Evolutionary conservation across 2,329 filamentous ascomycete species (phyloP).

Genomic region (Daldinia eschscholtzii): DNA sequence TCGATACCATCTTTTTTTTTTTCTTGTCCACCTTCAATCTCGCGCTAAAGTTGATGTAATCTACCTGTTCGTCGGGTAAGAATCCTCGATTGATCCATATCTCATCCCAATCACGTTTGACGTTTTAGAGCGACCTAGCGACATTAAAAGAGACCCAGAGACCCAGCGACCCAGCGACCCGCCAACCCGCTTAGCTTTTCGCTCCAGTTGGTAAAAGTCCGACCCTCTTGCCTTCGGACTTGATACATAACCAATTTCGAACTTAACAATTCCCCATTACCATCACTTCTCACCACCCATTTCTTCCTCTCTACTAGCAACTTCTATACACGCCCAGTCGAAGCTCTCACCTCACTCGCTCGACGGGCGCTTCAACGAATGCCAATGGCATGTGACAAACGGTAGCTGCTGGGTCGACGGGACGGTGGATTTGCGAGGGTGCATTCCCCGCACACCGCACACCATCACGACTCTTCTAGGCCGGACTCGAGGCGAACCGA

Average conservation of each 20-base stretch:
- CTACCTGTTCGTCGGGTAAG: constrained; percentile 26
- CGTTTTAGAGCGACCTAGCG: constrained; percentile 26
- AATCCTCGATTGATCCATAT: constrained; percentile 34
- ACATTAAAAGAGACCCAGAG: not conserved
- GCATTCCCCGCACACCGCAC: constrained; percentile 69
- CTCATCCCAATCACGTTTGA: constrained; percentile 40
- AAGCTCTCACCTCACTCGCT: constrained; percentile 30
- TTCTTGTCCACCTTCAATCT: constrained; percentile 23
- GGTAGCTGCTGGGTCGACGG: constrained; percentile 65
- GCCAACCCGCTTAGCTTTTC: constrained; percentile 35
- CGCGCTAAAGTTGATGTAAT: constrained; percentile 28
- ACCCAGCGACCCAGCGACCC: constrained; percentile 7
- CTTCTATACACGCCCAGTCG: constrained; percentile 13
- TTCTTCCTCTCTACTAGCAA: constrained; percentile 23
- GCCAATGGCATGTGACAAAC: constrained; percentile 70
- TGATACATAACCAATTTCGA: constrained; percentile 24
- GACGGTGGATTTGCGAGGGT: constrained; percentile 71
- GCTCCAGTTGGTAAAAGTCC: constrained; percentile 39
- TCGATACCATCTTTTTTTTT: not conserved
- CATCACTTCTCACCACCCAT: constrained; percentile 21
- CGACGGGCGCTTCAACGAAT: constrained; percentile 43
- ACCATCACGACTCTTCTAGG: constrained; percentile 52
- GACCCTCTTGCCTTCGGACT: constrained; percentile 40
- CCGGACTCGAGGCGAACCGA: constrained; percentile 28
- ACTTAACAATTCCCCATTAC: constrained; percentile 24